Evolutionary conservation across 108 stramenopile species (phyloP), one percentile per base, ranked within the genome.

Genomic region (Skeletonema grethae): DNA sequence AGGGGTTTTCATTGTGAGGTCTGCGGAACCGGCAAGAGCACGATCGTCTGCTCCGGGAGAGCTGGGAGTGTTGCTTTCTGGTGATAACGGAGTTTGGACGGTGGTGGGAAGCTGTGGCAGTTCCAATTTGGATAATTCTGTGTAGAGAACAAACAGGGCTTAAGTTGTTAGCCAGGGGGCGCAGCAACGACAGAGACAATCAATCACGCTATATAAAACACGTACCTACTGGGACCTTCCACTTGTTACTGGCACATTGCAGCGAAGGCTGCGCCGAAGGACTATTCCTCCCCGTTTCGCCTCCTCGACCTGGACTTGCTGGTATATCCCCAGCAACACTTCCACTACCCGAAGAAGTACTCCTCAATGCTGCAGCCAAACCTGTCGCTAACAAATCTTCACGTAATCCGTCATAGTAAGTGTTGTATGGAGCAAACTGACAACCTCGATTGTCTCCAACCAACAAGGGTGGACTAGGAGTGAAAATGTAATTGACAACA

Each of bases 181-280:
- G 1, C 59, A 53, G 41, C 5, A 43, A 30, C 25, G 16, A 29
- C 34, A 61, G 10, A 7, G 22, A 22, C 22, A 43, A 10, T n/a
- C n/a, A 18, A 53, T 48, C 46, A 48, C 0, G 36, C 0, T 28
- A 24, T 15, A 13, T 15, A 18, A 18, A 45, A 57, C 53, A 70
- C 77, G 67, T 58, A 79, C 77, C 79, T 4, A 91, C 78, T 8
- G 92, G 92, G 46, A 86, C 87, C 46, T 95, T 95, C 94, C 94
- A 95, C 71, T 95, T 95, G 59, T 95, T 95, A 76, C 90, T 91
- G n/a, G 94, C 94, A 63, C 88, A 92, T 72, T 92, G 90, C 30
- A 95, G 67, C 9, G 93, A 75, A 22, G 90, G 90, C 82, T 80
- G 82, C 25, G 79, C 36, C 20, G 70, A 76, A 16, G 77, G 75